phyloP scores from a whole-genome alignment of 2,329 filamentous ascomycete genomes.

The Ilyonectria mors-panacis region DNA sequence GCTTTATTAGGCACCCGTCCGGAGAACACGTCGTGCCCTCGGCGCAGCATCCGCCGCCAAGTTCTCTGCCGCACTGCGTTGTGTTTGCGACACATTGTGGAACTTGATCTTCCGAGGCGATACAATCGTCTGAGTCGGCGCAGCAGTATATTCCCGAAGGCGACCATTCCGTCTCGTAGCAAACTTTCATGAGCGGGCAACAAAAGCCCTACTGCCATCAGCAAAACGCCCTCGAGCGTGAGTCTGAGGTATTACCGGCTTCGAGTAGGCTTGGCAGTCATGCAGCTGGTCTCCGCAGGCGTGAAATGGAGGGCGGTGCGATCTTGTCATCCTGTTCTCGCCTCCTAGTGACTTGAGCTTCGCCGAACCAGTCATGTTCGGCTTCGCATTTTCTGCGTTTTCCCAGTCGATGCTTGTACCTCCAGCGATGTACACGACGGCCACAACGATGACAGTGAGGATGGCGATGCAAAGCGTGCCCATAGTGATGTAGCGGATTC shows the following conservation, averaged over 20 bases:
- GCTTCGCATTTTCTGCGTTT: not conserved
- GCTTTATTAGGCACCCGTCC: constrained; percentile 34
- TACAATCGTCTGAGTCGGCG: constrained; percentile 28
- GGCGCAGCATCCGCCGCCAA: constrained; percentile 35
- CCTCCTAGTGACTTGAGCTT: not conserved
- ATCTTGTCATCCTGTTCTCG: not conserved
- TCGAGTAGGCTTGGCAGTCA: constrained; percentile 33
- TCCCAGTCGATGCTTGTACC: constrained; percentile 22
- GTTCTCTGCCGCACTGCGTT: constrained; percentile 28
- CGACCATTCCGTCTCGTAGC: constrained; percentile 26
- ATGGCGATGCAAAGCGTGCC: constrained; percentile 41
- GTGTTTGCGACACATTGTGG: constrained; percentile 30
- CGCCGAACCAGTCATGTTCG: not conserved
- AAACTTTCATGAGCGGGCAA: constrained; percentile 28
- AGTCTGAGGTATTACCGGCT: constrained; percentile 20
- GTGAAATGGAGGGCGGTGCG: constrained; percentile 22
- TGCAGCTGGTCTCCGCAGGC: constrained; percentile 24
- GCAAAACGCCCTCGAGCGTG: constrained; percentile 3
- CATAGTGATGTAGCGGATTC: constrained; percentile 47
- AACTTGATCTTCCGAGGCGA: constrained; percentile 22
- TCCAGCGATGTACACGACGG: constrained; percentile 38
- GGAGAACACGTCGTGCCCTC: constrained; percentile 33
- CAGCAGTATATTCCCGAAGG: constrained; percentile 35
- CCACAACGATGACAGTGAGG: constrained; percentile 41
- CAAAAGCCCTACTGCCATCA: constrained; percentile 30